phyloP scores from a whole-genome alignment of 495 filamentous ascomycete genomes.

The Paragyromitra xinjiangensis region DNA sequence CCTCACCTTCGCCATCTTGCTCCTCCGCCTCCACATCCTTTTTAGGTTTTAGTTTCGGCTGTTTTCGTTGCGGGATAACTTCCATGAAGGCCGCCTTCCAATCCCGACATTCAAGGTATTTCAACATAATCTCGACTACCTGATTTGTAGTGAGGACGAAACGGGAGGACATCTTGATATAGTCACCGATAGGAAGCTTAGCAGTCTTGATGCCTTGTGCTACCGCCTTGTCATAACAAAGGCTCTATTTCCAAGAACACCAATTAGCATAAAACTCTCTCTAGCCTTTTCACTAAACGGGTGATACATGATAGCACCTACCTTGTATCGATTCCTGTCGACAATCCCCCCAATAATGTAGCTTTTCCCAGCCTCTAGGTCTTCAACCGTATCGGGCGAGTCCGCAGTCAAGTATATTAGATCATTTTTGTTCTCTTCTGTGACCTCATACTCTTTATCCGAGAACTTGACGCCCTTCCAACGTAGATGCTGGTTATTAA shows the following conservation, averaged over 20 bases:
- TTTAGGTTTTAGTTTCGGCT: conserved; percentile 64
- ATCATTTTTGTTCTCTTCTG: conserved; percentile 59
- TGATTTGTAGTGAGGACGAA: conserved; percentile 91
- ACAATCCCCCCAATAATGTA: conserved; percentile 96
- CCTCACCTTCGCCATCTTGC: conserved; percentile 52
- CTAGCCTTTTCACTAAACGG: neutral
- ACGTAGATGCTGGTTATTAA: conserved; percentile 71
- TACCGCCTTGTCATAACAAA: conserved; percentile 81
- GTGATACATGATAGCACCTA: neutral
- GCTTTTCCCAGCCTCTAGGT: conserved; percentile 81
- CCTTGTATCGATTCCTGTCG: conserved; percentile 91
- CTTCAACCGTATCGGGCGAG: conserved; percentile 78
- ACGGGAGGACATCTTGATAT: conserved; percentile 84
- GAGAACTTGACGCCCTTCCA: conserved; percentile 82
- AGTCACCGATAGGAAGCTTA: conserved; percentile 90
- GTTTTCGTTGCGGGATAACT: conserved; percentile 89
- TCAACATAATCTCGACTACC: conserved; percentile 93
- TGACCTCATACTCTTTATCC: conserved; percentile 61
- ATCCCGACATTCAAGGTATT: conserved; percentile 85
- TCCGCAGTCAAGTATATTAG: conserved; percentile 90
- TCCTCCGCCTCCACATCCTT: conserved; percentile 44
- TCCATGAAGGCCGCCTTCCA: conserved; percentile 89
- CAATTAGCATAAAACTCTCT: neutral
- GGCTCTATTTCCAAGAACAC: conserved; percentile 6
- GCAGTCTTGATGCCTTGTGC: conserved; percentile 82